phyloP scores from a whole-genome alignment of 805 yeast genomes.

The Suhomyces vadensis region DNA sequence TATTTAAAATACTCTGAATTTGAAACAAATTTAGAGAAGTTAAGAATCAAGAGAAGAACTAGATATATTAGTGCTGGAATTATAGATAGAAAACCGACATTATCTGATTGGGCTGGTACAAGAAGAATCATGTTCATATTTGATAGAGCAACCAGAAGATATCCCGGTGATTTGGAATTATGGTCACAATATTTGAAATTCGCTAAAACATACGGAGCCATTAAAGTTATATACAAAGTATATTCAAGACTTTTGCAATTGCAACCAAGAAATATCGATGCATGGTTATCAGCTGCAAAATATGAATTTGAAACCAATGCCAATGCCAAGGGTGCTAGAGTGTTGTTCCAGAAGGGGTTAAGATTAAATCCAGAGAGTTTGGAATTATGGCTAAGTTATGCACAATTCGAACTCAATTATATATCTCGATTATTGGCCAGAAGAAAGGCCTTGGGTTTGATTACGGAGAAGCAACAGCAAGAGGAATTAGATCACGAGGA shows the following conservation, averaged over 20 bases:
- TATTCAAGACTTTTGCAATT: constrained; percentile 76
- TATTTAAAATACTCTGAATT: constrained; percentile 76
- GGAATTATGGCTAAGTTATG: constrained; percentile 80
- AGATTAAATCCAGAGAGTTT: constrained; percentile 76
- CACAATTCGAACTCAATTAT: constrained; percentile 84
- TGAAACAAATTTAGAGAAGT: constrained; percentile 74
- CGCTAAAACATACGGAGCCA: constrained; percentile 66
- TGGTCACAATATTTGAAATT: constrained; percentile 79
- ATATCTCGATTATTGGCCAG: constrained; percentile 81
- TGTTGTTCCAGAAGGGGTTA: constrained; percentile 78
- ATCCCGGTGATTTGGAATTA: constrained; percentile 70
- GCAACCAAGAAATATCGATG: constrained; percentile 87
- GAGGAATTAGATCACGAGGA: constrained; percentile 43
- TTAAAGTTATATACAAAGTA: constrained; percentile 70
- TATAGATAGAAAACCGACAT: constrained; percentile 59
- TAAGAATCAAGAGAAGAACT: constrained; percentile 68
- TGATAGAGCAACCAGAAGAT: constrained; percentile 78
- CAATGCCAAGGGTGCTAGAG: constrained; percentile 85
- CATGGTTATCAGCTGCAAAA: constrained; percentile 94
- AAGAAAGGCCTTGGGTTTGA: constrained; percentile 76
- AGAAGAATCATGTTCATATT: constrained; percentile 79
- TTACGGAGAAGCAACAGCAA: constrained; percentile 69
- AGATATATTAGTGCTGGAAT: constrained; percentile 58
- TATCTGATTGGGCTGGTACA: constrained; percentile 85
- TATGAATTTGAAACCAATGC: constrained; percentile 89